Evolutionary conservation across 192 early-diverging fungal genomes (phyloP).

Genomic region (Linnemannia schmuckeri): DNA sequence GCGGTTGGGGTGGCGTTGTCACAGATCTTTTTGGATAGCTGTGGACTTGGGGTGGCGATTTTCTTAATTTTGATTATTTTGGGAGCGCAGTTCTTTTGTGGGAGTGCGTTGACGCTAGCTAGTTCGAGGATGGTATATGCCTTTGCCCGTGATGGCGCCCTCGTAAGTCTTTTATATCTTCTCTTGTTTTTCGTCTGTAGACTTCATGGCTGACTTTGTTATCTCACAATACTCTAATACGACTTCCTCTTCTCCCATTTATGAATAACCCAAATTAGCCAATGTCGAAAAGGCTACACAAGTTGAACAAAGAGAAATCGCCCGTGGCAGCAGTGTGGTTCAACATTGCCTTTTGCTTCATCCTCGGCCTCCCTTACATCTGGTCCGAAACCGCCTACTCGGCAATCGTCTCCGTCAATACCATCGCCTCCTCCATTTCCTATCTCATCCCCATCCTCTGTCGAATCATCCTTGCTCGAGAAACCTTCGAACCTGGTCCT

Average conservation of each 20-base stretch:
- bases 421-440: constrained; percentile 61
- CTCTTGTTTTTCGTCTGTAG: background rate
- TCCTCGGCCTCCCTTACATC: constrained; percentile 61
- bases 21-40: constrained; percentile 58
- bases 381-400: constrained; percentile 59
- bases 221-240: background rate
- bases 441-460: constrained; percentile 63
- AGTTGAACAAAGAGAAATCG: constrained; percentile 51
- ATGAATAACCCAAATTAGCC: constrained; percentile 26
- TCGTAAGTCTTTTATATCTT: constrained; percentile 10
- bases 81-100: constrained; percentile 59
- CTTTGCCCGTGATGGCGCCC: constrained; percentile 65
- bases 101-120: constrained; percentile 56
- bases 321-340: constrained; percentile 63
- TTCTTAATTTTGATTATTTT: constrained; percentile 60
- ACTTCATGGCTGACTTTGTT: background rate
- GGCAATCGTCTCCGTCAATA: constrained; percentile 67
- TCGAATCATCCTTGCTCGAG: constrained; percentile 55
- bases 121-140: constrained; percentile 67
- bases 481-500: constrained; percentile 58
- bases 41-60: constrained; percentile 55
- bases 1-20: constrained; percentile 52
- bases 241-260: no score
- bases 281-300: constrained; percentile 57
- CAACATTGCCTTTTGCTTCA: constrained; percentile 58